Evolutionary conservation across 2,329 filamentous ascomycete genomes (phyloP).

Genomic region (Plenodomus lindquistii): DNA sequence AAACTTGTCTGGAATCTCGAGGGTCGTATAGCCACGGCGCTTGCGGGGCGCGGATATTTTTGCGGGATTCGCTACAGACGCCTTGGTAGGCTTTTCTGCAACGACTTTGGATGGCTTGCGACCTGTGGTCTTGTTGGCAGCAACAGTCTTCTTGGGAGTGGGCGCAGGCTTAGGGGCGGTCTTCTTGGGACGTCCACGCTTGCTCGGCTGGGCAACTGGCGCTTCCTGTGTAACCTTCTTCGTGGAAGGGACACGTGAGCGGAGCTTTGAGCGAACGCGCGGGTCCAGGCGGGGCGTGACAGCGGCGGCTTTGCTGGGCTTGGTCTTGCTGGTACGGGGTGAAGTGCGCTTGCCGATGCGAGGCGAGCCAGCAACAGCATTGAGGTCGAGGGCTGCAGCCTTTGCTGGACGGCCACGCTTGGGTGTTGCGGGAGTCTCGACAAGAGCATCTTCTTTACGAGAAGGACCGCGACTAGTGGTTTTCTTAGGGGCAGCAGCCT

Average conservation of each 20-base stretch:
- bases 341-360: constrained; percentile 26
- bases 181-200: constrained; percentile 24
- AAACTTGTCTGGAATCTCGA: constrained; percentile 35
- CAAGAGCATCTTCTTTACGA: constrained; percentile 5
- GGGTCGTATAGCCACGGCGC: constrained; percentile 26
- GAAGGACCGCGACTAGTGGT: constrained; percentile 8
- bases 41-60: constrained; percentile 25
- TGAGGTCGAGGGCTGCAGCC: constrained; percentile 12
- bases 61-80: not conserved
- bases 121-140: constrained; percentile 3
- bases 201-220: constrained; percentile 10
- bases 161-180: constrained; percentile 5
- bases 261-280: constrained; percentile 24
- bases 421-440: constrained; percentile 5
- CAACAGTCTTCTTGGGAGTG: constrained; percentile 7
- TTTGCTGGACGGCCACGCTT: constrained; percentile 21
- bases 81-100: constrained; percentile 6
- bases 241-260: constrained; percentile 19
- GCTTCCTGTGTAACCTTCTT: constrained; percentile 10
- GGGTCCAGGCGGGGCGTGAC: constrained; percentile 19
- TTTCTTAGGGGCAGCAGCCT: constrained; percentile 14
- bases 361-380: constrained; percentile 21
- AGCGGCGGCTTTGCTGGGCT: constrained; percentile 8
- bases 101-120: constrained; percentile 13
- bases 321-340: constrained; percentile 3